Evolutionary conservation across 2,329 filamentous ascomycete genomes (phyloP).

Genomic region (Diaporthe sp.): DNA sequence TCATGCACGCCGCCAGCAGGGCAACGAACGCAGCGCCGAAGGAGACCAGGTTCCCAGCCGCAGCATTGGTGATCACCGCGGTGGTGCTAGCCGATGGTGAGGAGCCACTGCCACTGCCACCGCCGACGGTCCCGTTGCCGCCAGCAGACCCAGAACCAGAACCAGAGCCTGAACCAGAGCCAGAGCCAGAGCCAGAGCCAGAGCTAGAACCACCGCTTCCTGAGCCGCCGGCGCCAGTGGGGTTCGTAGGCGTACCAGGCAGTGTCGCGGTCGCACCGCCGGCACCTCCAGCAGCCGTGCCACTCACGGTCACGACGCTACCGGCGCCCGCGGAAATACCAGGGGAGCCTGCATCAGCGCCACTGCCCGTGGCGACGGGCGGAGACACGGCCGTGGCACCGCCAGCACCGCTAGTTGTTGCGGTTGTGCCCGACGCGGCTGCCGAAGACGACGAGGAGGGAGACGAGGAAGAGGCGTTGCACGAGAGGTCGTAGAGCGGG

Average conservation of each 20-base stretch:
- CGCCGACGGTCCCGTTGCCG: constrained; percentile 12
- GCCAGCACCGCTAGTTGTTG: not conserved
- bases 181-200: constrained; percentile 21
- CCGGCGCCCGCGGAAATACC: constrained; percentile 31
- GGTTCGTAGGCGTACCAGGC: constrained; percentile 5
- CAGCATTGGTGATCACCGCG: constrained; percentile 13
- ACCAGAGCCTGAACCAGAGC: constrained; percentile 25
- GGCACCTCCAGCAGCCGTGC: not conserved
- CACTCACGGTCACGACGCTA: constrained; percentile 5
- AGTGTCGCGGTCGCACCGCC: not conserved
- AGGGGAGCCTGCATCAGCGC: constrained; percentile 22
- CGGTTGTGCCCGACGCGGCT: not conserved
- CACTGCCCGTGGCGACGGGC: constrained; percentile 4
- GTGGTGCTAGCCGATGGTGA: constrained; percentile 11
- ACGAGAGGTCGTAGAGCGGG: constrained; percentile 73
- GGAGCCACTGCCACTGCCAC: not conserved
- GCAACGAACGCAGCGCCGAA: constrained; percentile 26
- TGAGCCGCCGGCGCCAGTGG: constrained; percentile 19
- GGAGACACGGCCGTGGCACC: constrained; percentile 16
- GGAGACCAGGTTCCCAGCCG: constrained; percentile 8
- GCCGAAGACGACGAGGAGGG: constrained; percentile 18
- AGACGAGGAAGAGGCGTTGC: constrained; percentile 51
- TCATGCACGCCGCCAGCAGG: constrained; percentile 3
- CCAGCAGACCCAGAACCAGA: constrained; percentile 18
- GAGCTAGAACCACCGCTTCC: constrained; percentile 6